phyloP scores from a whole-genome alignment of 106 monocot genomes.

The Dactylorhiza incarnata region DNA sequence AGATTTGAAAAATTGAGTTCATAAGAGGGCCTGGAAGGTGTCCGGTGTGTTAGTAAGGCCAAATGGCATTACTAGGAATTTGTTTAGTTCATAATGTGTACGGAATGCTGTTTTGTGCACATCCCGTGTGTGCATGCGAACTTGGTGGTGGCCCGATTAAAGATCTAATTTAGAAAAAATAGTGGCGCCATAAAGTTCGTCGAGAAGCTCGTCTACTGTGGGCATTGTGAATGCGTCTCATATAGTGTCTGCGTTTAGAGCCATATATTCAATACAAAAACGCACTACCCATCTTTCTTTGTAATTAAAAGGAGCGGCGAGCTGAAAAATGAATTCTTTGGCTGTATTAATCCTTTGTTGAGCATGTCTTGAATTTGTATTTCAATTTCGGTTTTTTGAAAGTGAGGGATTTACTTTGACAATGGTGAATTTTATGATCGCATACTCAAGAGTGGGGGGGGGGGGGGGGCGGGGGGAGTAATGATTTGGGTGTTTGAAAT shows the following conservation, averaged over 20 bases:
- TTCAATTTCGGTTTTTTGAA: background rate
- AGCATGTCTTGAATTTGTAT: background rate
- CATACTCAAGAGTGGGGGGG: no score
- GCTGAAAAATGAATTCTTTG: background rate
- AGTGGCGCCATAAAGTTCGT: background rate
- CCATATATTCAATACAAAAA: background rate
- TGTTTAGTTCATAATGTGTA: background rate
- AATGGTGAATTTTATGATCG: no score
- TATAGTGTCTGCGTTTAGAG: background rate
- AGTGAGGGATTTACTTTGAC: no score
- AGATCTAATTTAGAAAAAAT: background rate
- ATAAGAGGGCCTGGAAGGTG: background rate
- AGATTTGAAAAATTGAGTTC: background rate
- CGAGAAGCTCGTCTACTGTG: background rate
- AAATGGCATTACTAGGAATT: background rate
- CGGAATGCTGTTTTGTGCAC: background rate
- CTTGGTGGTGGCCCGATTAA: background rate
- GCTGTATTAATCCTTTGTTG: background rate
- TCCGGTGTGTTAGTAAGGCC: background rate
- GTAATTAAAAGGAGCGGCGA: background rate
- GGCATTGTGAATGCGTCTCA: background rate
- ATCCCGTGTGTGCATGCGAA: background rate
- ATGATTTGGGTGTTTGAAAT: no score
- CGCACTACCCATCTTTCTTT: background rate
- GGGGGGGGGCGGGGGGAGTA: no score